Percentiles rank a stretch among this genome's conserved stretches.
Evolutionary conservation across 106 monocot species (phyloP).

Genomic region (Dioscorea zingiberensis): DNA sequence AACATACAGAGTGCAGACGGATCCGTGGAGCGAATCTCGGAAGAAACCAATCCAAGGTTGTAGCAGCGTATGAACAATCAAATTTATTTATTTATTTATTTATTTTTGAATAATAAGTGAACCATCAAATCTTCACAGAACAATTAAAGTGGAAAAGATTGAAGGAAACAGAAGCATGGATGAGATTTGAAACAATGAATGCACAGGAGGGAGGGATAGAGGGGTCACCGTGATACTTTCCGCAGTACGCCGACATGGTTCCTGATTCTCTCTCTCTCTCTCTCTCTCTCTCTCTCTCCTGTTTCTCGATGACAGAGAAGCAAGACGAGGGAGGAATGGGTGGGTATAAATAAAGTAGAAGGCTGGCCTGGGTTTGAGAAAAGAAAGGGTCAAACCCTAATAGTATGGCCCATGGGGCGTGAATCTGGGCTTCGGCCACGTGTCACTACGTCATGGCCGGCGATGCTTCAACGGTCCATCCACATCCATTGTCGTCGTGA

Average conservation of each 20-base stretch:
- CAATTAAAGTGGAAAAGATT: background rate
- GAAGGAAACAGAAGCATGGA: background rate
- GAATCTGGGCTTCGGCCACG: background rate
- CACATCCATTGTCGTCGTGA: too few species aligned
- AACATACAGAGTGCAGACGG: too few species aligned
- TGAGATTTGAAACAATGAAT: too few species aligned
- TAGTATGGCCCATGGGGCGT: background rate
- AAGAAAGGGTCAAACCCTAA: background rate
- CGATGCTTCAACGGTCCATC: too few species aligned
- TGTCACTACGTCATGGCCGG: background rate
- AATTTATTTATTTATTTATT: too few species aligned
- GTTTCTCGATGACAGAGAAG: background rate
- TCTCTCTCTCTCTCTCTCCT: too few species aligned
- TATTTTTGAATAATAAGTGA: too few species aligned
- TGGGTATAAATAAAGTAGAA: background rate
- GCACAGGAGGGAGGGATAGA: background rate
- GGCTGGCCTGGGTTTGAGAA: too few species aligned
- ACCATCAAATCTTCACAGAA: background rate
- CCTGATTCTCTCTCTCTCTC: too few species aligned
- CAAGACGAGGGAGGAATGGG: background rate
- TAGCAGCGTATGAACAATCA: too few species aligned
- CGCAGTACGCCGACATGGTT: conserved; percentile 12
- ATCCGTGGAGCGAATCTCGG: too few species aligned
- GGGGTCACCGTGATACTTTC: conserved; percentile 7
- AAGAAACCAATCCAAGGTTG: too few species aligned